A percentile compares a stretch with the other conserved stretches of the same genome.
Evolutionary conservation across 2,329 filamentous ascomycete species (phyloP).

Genomic region (Pyrenochaeta sp.): DNA sequence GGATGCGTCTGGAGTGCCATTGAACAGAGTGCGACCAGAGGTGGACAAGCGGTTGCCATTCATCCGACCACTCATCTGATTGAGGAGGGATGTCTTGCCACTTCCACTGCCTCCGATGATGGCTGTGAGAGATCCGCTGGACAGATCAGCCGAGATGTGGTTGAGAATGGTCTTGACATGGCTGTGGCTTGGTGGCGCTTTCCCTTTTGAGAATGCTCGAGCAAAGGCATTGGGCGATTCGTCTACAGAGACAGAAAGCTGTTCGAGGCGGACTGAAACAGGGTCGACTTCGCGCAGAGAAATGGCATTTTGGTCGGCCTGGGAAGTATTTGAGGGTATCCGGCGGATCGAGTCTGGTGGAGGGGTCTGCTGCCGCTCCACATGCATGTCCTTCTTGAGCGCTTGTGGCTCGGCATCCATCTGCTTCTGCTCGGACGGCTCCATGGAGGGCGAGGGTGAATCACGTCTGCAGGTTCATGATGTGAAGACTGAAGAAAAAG

Average conservation of each 20-base stretch:
- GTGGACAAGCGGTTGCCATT: slow-evolving; percentile 60
- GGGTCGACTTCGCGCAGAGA: slow-evolving; percentile 61
- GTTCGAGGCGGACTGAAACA: slow-evolving; percentile 62
- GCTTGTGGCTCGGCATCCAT: slow-evolving; percentile 5
- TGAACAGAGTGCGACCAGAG: slow-evolving; percentile 67
- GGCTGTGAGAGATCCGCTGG: slow-evolving; percentile 72
- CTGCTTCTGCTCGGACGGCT: slow-evolving; percentile 14
- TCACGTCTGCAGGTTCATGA: slow-evolving; percentile 15
- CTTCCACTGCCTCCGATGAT: slow-evolving; percentile 78
- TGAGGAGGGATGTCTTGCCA: slow-evolving; percentile 68
- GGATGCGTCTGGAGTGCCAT: slow-evolving; percentile 58
- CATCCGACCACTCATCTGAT: slow-evolving; percentile 74
- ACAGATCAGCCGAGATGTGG: slow-evolving; percentile 69
- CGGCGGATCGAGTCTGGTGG: slow-evolving; percentile 19
- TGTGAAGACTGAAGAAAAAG: slow-evolving; percentile 11
- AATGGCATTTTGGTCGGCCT: slow-evolving; percentile 39
- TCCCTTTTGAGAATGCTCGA: slow-evolving; percentile 36
- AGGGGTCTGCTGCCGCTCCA: slow-evolving; percentile 2
- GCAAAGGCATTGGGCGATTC: slow-evolving; percentile 56
- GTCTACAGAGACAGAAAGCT: slow-evolving; percentile 65
- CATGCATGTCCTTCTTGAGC: background rate
- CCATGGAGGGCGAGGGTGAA: slow-evolving; percentile 13
- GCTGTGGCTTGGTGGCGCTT: slow-evolving; percentile 22
- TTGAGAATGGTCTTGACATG: slow-evolving; percentile 63
- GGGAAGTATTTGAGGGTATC: slow-evolving; percentile 25